Percentiles rank a stretch among this genome's conserved stretches.
Evolutionary conservation across 345 rosid species (phyloP).

Genomic region (Jatropha curcas): DNA sequence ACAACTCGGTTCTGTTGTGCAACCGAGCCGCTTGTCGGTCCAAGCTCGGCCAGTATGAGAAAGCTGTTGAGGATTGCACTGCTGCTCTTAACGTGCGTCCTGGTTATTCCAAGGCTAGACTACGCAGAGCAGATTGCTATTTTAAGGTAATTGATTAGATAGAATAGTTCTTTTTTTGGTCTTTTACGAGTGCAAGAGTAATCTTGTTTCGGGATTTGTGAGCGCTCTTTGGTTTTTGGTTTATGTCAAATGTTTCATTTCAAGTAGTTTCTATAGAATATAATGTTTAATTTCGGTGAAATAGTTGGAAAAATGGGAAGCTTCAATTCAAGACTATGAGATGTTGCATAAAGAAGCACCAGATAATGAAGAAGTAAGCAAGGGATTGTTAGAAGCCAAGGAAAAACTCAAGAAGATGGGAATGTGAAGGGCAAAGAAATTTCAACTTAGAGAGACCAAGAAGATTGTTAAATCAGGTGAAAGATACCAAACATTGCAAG

Average conservation of each 20-base stretch:
- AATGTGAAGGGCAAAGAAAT: conserved; percentile 10
- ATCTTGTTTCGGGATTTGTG: too few species aligned
- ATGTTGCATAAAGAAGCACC: conserved; percentile 54
- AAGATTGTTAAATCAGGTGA: not conserved
- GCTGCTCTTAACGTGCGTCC: conserved; percentile 69
- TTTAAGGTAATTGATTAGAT: conserved; percentile 58
- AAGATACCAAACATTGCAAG: not conserved
- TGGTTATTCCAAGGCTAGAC: conserved; percentile 69
- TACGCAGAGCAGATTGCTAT: conserved; percentile 81
- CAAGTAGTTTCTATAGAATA: not conserved
- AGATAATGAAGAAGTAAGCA: conserved; percentile 61
- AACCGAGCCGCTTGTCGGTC: conserved; percentile 81
- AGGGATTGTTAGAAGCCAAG: conserved; percentile 54
- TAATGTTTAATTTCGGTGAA: not conserved
- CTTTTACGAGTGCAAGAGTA: too few species aligned
- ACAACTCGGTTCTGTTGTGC: conserved; percentile 78
- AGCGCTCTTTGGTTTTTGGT: too few species aligned
- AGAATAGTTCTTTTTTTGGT: too few species aligned
- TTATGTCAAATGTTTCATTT: too few species aligned
- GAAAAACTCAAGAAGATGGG: conserved; percentile 46
- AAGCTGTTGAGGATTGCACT: conserved; percentile 71
- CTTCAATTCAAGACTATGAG: conserved; percentile 67
- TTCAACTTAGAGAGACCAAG: not conserved
- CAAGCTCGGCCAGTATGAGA: conserved; percentile 62
- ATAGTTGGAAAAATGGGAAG: conserved; percentile 72